A percentile compares a stretch with the other conserved stretches of the same genome.
These are phyloP conservation scores for Fragaria iinumae DNA, from an alignment of 306 rosid genomes.

Conservation along the genomic window DNA sequence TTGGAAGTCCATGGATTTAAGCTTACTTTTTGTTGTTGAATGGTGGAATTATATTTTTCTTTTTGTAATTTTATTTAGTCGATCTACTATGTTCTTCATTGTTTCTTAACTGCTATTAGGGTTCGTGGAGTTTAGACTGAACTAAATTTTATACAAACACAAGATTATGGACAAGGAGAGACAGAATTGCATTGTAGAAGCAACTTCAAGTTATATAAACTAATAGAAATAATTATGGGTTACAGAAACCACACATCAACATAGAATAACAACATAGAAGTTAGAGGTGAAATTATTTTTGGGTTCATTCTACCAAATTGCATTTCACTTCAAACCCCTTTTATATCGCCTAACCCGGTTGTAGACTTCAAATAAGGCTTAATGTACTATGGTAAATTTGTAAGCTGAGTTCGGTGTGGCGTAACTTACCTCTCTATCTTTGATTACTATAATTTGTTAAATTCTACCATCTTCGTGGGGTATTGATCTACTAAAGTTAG, in stretches of 20 bases:
- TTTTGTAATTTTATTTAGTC: not conserved
- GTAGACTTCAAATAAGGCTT: slow-evolving; percentile 1
- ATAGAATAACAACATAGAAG: not conserved
- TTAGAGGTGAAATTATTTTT: not conserved
- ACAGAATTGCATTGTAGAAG: not conserved
- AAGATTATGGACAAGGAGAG: slow-evolving; percentile 1
- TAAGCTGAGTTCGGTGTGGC: not conserved
- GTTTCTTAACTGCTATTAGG: not conserved
- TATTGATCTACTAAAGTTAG: not conserved
- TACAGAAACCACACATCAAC: not conserved
- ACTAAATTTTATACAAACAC: not conserved
- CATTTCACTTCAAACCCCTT: not conserved
- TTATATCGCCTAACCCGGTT: not conserved
- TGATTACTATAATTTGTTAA: not conserved
- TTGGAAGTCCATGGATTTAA: not conserved
- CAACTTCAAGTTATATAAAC: not conserved
- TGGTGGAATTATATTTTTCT: not conserved
- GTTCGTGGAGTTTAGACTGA: not conserved
- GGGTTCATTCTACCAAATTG: not conserved
- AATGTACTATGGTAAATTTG: not conserved
- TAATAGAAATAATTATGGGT: not conserved
- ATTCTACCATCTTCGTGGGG: not conserved
- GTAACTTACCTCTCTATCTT: not conserved
- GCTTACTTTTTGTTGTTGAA: not conserved
- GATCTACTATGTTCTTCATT: not conserved